Evolutionary conservation across 2,329 filamentous ascomycete species (phyloP).

Genomic region (Aspergillus sp.): DNA sequence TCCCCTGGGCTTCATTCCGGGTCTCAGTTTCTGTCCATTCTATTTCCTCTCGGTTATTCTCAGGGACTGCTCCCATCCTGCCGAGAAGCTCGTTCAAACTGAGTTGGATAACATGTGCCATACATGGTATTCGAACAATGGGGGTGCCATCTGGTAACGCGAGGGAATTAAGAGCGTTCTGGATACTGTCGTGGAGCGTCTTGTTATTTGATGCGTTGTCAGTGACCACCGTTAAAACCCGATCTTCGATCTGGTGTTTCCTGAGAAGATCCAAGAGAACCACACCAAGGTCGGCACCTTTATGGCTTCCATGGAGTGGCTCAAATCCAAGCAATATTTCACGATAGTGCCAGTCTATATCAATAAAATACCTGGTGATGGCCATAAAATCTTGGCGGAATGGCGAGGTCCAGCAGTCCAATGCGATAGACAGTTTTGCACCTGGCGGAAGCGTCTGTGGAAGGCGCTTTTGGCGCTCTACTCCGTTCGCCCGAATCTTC

Average conservation of each 20-base stretch:
- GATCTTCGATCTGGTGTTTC: not conserved
- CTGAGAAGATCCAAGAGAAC: slow-evolving; percentile 1
- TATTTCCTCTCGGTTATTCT: slow-evolving; percentile 1
- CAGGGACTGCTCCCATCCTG: slow-evolving; percentile 4
- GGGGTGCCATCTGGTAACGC: not conserved
- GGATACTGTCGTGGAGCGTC: slow-evolving; percentile 1
- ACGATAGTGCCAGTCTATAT: slow-evolving; percentile 8
- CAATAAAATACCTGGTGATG: slow-evolving; percentile 11
- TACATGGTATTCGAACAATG: slow-evolving; percentile 8
- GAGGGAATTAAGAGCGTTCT: not conserved
- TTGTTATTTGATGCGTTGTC: slow-evolving; percentile 6
- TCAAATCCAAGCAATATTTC: slow-evolving; percentile 13
- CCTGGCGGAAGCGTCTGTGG: not conserved
- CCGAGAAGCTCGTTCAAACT: slow-evolving; percentile 14
- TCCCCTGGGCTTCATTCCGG: not conserved
- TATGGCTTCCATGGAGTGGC: slow-evolving; percentile 5
- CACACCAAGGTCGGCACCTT: not conserved
- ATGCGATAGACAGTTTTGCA: not conserved
- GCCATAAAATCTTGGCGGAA: slow-evolving; percentile 12
- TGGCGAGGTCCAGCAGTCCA: slow-evolving; percentile 9
- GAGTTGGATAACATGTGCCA: slow-evolving; percentile 14
- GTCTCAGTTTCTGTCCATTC: slow-evolving; percentile 2
- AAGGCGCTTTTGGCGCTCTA: not conserved
- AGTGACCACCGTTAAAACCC: slow-evolving; percentile 2
- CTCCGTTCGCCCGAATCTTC: not conserved